Conservation (phyloP, 139 green algal species). For the Micractinium conductrix region DNA sequence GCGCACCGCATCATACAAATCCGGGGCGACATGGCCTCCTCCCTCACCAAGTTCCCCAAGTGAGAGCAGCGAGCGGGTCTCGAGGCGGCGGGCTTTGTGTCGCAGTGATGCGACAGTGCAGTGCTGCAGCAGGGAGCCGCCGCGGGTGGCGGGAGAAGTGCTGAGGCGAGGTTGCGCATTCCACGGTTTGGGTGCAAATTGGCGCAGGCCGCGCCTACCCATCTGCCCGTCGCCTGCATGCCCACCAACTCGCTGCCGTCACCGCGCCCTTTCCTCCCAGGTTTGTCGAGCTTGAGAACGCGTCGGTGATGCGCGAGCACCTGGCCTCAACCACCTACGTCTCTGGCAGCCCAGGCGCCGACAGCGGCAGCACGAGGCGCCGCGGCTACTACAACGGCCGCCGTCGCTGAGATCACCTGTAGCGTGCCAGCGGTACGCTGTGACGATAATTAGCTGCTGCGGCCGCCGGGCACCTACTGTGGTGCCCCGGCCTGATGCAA, state of each 20-base stretch:
- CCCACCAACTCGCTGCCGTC: background rate
- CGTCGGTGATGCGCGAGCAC: conserved; percentile 37
- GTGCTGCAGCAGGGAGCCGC: background rate
- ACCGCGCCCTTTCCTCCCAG: background rate
- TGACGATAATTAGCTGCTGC: no score
- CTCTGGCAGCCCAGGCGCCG: conserved; percentile 8
- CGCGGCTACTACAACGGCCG: conserved; percentile 32
- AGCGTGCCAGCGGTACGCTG: no score
- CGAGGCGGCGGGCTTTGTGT: background rate
- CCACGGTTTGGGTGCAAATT: background rate
- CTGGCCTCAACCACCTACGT: conserved; percentile 21
- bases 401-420: no score
- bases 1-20: conserved; percentile 46
- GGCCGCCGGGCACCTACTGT: no score
- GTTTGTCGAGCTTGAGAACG: conserved; percentile 44
- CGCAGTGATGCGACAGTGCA: background rate
- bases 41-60: conserved; percentile 46
- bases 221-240: no score
- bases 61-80: background rate
- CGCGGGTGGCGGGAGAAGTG: background rate
- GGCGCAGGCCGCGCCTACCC: no score
- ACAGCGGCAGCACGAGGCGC: conserved; percentile 23
- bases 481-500: no score
- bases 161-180: background rate
- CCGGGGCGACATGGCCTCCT: conserved; percentile 34